These are phyloP conservation scores for Nematodospora valgi DNA, from an alignment of 805 yeast species.

Conservation along the genomic window DNA sequence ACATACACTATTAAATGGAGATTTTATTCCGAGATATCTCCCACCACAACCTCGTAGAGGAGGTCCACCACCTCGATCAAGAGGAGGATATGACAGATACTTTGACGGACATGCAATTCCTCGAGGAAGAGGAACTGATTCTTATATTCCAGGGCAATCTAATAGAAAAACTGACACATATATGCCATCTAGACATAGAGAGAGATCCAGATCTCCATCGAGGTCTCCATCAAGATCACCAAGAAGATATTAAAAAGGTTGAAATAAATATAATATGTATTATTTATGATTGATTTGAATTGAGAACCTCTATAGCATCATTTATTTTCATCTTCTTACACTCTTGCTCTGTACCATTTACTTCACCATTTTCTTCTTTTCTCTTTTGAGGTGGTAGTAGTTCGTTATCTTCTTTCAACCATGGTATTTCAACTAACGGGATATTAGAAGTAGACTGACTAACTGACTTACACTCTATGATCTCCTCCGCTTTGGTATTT, in stretches of 20 bases:
- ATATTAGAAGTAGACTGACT: constrained; percentile 10
- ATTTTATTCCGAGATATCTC: constrained; percentile 14
- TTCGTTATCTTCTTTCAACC: constrained; percentile 18
- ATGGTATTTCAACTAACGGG: constrained; percentile 26
- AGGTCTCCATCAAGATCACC: constrained; percentile 6
- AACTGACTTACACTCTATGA: background rate
- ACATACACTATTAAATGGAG: constrained; percentile 16
- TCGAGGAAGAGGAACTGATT: constrained; percentile 6
- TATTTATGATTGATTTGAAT: background rate
- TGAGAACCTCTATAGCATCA: background rate
- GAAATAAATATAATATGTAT: background rate
- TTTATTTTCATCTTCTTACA: background rate
- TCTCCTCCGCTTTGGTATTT: background rate
- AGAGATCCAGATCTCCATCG: constrained; percentile 11
- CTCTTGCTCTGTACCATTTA: background rate
- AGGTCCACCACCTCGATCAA: background rate
- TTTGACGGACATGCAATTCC: background rate
- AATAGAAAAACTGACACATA: constrained; percentile 12
- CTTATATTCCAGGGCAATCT: constrained; percentile 11
- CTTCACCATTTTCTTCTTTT: background rate
- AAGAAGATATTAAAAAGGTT: background rate
- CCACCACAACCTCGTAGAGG: constrained; percentile 5
- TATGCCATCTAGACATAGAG: constrained; percentile 10
- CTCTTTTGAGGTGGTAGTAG: background rate
- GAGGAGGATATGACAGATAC: constrained; percentile 3